Base-by-base conservation (phyloP, 2,329 filamentous ascomycete species). In the Myrmaecium sp. region DNA sequence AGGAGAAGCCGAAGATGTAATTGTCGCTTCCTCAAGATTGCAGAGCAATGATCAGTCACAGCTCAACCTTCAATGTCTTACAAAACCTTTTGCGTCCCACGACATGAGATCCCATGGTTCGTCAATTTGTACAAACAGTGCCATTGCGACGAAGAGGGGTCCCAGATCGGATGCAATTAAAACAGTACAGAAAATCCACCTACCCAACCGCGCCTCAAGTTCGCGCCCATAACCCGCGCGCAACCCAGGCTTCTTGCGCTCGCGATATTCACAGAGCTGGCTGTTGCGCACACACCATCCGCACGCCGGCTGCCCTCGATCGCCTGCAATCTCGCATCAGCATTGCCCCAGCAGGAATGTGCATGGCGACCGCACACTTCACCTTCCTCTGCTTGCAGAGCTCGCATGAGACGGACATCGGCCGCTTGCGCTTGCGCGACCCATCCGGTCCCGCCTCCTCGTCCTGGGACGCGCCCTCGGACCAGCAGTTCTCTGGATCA, bases 351-450 rank as follows among this genome's bases (percentile, higher is more conserved):
- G n/a, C n/a, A n/a, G n/a, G n/a, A n/a, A n/a, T 13, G 13, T 24
- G 9, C 13, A 12, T 9, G 24, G 15, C 6, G 24, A 15, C 11
- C 30, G 11, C n/a, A 32, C 49, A 55, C 53, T 54, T 53, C 27
- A 81, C 77, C 62, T 84, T 86, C 56, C 79, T 62, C 49, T 78
- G 72, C 52, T 84, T 83, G 58, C 78, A 82, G 27, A 78, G 62
- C 53, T 84, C 79, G 44, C 79, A 68, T 40, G 59, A 64, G 17
- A 67, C 64, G 26, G 53, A 57, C 44, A 64, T 52, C 22, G 58
- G 58, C 30, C 63, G 49, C 44, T 60, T 62, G 33, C 60, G 58
- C 44, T 65, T 65, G 26, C 52, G 47, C 18, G 38, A 43, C 16
- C 44, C 37, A 31, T 47, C 46, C 6, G 43, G 47, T 11, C 43